Conservation (phyloP, 2,329 filamentous ascomycete genomes). For the Calonectria pseudoturangicola region DNA sequence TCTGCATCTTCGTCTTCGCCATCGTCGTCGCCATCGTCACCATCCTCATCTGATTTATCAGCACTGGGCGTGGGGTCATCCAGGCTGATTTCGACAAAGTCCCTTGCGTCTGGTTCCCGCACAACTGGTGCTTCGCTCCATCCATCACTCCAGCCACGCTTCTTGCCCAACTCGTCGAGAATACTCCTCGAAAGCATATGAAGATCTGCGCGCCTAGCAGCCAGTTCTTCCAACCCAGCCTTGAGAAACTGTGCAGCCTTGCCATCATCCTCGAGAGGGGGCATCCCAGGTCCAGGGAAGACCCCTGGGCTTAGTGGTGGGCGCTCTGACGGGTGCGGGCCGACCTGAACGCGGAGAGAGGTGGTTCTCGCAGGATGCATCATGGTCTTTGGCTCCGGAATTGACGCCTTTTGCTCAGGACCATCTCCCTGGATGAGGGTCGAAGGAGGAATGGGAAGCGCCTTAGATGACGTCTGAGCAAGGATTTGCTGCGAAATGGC, state of each 20-base stretch:
- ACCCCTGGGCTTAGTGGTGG: constrained; percentile 69
- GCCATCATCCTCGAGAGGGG: constrained; percentile 63
- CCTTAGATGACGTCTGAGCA: constrained; percentile 82
- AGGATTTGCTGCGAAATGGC: constrained; percentile 85
- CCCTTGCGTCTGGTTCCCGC: constrained; percentile 64
- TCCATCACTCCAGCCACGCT: constrained; percentile 84
- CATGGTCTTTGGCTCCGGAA: constrained; percentile 82
- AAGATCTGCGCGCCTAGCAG: constrained; percentile 88
- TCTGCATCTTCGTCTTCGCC: constrained; percentile 12
- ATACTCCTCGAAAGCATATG: constrained; percentile 87
- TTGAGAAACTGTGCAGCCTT: constrained; percentile 72
- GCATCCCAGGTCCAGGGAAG: constrained; percentile 70
- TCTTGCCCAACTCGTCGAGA: constrained; percentile 83
- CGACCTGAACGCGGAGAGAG: constrained; percentile 71
- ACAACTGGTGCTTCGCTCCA: constrained; percentile 79
- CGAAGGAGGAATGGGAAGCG: constrained; percentile 79
- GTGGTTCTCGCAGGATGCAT: constrained; percentile 80
- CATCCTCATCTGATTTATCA: background rate
- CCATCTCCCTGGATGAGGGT: constrained; percentile 67
- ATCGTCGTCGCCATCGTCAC: background rate
- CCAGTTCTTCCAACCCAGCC: constrained; percentile 85
- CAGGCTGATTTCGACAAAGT: constrained; percentile 76
- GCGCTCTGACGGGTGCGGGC: constrained; percentile 59
- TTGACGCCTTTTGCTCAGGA: constrained; percentile 76
- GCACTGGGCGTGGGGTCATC: constrained; percentile 61